These are phyloP conservation scores for Microbotryum intermedium DNA, from an alignment of 1,284 basidiomycete genomes.

Conservation along the genomic window DNA sequence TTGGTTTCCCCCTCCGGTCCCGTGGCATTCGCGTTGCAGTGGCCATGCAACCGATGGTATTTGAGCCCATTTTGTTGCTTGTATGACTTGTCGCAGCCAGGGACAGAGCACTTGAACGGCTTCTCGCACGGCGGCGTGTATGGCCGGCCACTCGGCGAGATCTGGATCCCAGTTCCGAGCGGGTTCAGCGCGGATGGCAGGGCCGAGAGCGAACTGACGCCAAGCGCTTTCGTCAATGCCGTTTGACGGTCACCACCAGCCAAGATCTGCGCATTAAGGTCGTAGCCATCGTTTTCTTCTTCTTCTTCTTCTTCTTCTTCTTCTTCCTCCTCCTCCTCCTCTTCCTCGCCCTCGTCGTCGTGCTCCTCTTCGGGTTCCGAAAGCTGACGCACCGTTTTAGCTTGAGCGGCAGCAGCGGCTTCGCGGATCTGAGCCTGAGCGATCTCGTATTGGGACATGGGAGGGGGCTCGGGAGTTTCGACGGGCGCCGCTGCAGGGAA, in stretches of 20 bases:
- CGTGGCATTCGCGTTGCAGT: constrained; percentile 75
- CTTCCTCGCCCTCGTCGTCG: neutral
- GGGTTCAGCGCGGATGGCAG: constrained; percentile 25
- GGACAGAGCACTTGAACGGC: constrained; percentile 92
- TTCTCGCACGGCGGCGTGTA: constrained; percentile 48
- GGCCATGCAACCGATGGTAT: constrained; percentile 91
- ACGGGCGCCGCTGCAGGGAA: no score
- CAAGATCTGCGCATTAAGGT: neutral
- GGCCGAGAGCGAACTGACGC: constrained; percentile 18
- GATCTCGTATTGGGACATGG: no score
- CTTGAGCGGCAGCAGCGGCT: no score
- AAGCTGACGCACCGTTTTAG: no score
- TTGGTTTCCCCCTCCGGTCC: constrained; percentile 50
- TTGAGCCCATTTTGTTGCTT: constrained; percentile 96
- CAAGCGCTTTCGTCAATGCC: constrained; percentile 17
- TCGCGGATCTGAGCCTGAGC: no score
- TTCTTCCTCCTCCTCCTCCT: neutral
- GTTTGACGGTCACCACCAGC: constrained; percentile 2
- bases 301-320: neutral
- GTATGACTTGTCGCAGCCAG: constrained; percentile 96
- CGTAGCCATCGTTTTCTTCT: neutral
- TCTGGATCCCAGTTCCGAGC: constrained; percentile 28
- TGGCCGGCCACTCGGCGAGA: constrained; percentile 25
- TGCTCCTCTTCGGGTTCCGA: no score
- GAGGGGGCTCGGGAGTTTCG: no score